Evolutionary conservation across 2,329 filamentous ascomycete genomes (phyloP), one percentile per base, ranked within the genome.

Genomic region (Aspergillus sp.): DNA sequence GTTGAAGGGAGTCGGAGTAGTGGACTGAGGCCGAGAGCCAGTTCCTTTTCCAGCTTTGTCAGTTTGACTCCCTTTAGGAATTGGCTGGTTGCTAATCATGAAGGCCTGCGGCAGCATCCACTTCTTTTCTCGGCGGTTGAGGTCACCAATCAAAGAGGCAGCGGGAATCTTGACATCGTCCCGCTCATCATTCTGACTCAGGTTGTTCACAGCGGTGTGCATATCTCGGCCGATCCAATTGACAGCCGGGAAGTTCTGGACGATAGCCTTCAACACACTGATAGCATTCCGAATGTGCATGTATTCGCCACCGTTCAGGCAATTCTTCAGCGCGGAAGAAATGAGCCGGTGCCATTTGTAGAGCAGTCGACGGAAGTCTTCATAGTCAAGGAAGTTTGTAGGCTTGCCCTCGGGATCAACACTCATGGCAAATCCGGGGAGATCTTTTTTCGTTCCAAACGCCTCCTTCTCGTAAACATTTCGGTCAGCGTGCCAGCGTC

Each of bases 231-330:
- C 95, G 82, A 96, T 93, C 73, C 91, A 95, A 68, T 96, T 91
- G 57, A 98, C 85, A 15, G 88, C 89, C 4, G 95, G 96, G 81
- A 96, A 99, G 67, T 87, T 83, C 50, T 91, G 86, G 22, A 91
- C 84, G 48, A 96, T 82, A 11, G 85, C 83, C 71, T 95, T 96
- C 58, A 99, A 81, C 4, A 98, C 83, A 57, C 89, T 95, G 64
- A 98, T 96, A 44, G 92, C 91, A 71, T 99, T 99, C 55, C 93
- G 88, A 70, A 98, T 96, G 73, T 97, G 93, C 89, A 97, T 97
- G 84, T 95, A 99, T 74, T 98, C 93, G 32, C 85, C 87, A 26
- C 89, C 88, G 17, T 86, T 85, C 47, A 99, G 81, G 71, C 93
- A 97, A 38, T 84, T 83, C 71, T 92, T 93, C 54, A 99, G 79